Base-by-base conservation (phyloP, 192 early-diverging fungal genomes). In the Radiomyces spectabilis region DNA sequence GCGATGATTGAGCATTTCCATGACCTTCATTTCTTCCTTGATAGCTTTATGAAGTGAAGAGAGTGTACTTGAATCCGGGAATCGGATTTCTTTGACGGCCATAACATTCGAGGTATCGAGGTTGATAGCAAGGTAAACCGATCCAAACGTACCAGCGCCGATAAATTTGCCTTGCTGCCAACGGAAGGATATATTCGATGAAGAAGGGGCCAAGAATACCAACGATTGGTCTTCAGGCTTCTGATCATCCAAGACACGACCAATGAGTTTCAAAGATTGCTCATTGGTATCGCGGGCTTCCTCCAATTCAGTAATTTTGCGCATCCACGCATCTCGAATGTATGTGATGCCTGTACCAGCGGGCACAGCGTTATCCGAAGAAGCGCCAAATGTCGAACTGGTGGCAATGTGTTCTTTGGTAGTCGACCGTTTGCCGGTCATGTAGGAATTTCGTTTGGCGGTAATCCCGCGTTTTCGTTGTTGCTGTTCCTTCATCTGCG, bases 11-110 rank as follows among this genome's bases (percentile, higher is more conserved):
- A 95, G 70, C 76, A 89, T 83, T 51, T 89, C 83, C 85, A 95
- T 87, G 16, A 95, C 86, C 46, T 82, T 82, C 89, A 95, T 95
- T 65, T 95, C 93, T 31, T 91, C 91, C 54, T 82, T 84, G 41
- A 95, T 88, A 26, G 82, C 80, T 49, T 82, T 79, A 63, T 84
- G 75, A 18, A 88, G 52, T 24, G 66, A 61, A 55, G 61, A 83
- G 37, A 78, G 57, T 16, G 79, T 74, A 34, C 76, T 68, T 13
- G 84, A 75, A 56, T 88, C 85, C 12, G 82, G 85, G 70, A 92
- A 89, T 22, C 84, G 74, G 49, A 95, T 95, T 56, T 93, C 93
- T 63, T 95, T 95, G 57, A 93, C 93, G 0, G 93, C 93, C 85
- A 95, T 91, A 15, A 92, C 56, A 46, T 86, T 88, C 31, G 86